Evolutionary conservation across 2,329 filamentous ascomycete species (phyloP).

Genomic region (Pseudocercospora crystallina): DNA sequence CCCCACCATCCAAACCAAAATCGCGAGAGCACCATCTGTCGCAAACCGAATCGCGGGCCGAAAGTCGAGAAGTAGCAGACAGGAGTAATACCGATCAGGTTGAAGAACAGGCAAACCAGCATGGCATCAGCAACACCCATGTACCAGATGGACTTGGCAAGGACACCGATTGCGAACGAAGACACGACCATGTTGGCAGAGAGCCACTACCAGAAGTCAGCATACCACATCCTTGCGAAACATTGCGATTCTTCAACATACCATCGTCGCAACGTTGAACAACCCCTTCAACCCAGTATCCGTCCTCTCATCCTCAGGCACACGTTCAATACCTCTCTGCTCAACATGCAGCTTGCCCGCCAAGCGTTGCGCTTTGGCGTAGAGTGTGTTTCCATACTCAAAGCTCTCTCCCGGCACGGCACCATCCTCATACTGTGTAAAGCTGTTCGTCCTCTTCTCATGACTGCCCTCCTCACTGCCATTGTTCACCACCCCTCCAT

Average conservation of each 20-base stretch:
- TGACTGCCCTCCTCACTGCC: conserved; percentile 9
- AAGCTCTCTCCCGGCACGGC: conserved; percentile 61
- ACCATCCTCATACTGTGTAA: conserved; percentile 38
- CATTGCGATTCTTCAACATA: conserved; percentile 35
- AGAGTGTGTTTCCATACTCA: conserved; percentile 55
- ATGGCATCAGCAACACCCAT: conserved; percentile 73
- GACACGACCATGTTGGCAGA: conserved; percentile 77
- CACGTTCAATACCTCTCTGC: conserved; percentile 72
- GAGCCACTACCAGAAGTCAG: conserved; percentile 58
- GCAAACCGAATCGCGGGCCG: conserved; percentile 70
- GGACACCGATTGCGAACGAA: conserved; percentile 72
- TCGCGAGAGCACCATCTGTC: conserved; percentile 77
- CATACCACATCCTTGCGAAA: background rate
- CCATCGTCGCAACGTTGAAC: conserved; percentile 70
- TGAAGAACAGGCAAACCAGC: conserved; percentile 72
- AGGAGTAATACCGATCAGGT: conserved; percentile 68
- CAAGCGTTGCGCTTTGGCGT: conserved; percentile 61
- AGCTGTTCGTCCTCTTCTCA: conserved; percentile 12
- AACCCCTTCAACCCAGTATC: conserved; percentile 56
- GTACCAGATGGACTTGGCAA: conserved; percentile 66
- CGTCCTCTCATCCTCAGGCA: conserved; percentile 67
- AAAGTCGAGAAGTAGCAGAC: conserved; percentile 78
- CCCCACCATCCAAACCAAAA: conserved; percentile 66
- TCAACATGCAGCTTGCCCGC: conserved; percentile 68
- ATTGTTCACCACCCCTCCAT: conserved; percentile 12